Percentiles rank a stretch among this genome's conserved stretches.
phyloP scores from a whole-genome alignment of 768 basidiomycete species.

The Fistulinella prunicolor region DNA sequence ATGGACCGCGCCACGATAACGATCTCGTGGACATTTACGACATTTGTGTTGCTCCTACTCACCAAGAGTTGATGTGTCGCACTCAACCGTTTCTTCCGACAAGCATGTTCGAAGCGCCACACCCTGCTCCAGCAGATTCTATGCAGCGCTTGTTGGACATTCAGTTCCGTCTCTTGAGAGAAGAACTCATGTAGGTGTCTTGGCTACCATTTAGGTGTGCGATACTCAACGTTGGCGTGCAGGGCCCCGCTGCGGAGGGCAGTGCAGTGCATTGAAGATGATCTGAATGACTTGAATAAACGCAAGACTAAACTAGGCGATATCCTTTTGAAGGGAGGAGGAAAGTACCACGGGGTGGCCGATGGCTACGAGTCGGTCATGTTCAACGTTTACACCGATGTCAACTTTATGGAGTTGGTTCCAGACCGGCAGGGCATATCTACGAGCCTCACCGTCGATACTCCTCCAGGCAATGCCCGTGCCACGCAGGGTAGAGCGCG shows the following conservation, averaged over 20 bases:
- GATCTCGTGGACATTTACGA: conserved; percentile 52
- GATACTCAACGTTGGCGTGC: not conserved
- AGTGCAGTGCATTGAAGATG: conserved; percentile 47
- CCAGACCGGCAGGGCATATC: conserved; percentile 55
- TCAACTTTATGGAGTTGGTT: conserved; percentile 43
- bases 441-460: conserved; percentile 42
- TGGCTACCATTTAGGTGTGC: not conserved
- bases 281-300: conserved; percentile 30
- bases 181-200: conserved; percentile 60
- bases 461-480: conserved; percentile 58
- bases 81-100: conserved; percentile 58
- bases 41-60: conserved; percentile 70
- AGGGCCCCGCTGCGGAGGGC: conserved; percentile 55
- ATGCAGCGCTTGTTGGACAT: conserved; percentile 70
- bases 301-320: conserved; percentile 40
- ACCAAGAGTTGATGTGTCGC: conserved; percentile 54
- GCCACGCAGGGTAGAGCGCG: conserved; percentile 37
- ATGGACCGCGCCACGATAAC: conserved; percentile 67
- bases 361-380: conserved; percentile 47
- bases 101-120: conserved; percentile 57
- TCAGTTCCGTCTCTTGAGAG: conserved; percentile 71
- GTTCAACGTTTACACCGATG: conserved; percentile 62
- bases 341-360: conserved; percentile 49
- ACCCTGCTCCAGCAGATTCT: conserved; percentile 51
- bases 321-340: conserved; percentile 52